A percentile compares a stretch with the other conserved stretches of the same genome.
These are phyloP conservation scores for Apiosordaria backusii DNA, from an alignment of 495 filamentous ascomycete genomes.

Conservation along the genomic window DNA sequence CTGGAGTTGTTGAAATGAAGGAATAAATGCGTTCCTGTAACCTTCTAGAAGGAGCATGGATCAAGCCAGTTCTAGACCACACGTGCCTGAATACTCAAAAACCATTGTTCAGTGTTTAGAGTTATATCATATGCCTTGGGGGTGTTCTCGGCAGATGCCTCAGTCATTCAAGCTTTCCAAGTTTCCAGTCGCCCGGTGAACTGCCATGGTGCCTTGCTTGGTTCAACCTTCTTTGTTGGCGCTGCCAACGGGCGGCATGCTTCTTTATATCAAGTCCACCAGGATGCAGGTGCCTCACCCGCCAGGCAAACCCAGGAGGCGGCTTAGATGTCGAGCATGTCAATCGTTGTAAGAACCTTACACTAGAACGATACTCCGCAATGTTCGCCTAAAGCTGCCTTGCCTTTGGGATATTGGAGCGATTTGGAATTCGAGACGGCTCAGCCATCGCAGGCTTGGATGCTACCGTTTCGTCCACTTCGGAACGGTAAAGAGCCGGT, in stretches of 20 bases:
- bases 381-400: background rate
- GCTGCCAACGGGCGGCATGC: background rate
- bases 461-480: conserved; percentile 7
- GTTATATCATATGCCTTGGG: conserved; percentile 3
- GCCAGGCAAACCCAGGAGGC: background rate
- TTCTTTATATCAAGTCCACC: background rate
- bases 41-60: background rate
- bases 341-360: background rate
- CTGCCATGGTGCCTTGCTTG: background rate
- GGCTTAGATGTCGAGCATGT: background rate
- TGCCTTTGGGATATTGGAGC: background rate
- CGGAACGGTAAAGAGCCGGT: conserved; percentile 1
- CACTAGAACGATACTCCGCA: background rate
- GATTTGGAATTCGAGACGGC: conserved; percentile 1
- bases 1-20: background rate
- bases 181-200: background rate
- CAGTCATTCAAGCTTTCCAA: background rate
- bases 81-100: background rate
- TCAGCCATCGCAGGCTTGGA: conserved; percentile 4
- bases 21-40: background rate
- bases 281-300: background rate
- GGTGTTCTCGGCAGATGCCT: background rate
- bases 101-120: background rate
- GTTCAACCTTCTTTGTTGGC: background rate
- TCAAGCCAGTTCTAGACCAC: background rate